Percentiles rank a stretch among this genome's conserved stretches.
Evolutionary conservation across 169 alveolate genomes (phyloP).

Genomic region (Plasmodium malariae): DNA sequence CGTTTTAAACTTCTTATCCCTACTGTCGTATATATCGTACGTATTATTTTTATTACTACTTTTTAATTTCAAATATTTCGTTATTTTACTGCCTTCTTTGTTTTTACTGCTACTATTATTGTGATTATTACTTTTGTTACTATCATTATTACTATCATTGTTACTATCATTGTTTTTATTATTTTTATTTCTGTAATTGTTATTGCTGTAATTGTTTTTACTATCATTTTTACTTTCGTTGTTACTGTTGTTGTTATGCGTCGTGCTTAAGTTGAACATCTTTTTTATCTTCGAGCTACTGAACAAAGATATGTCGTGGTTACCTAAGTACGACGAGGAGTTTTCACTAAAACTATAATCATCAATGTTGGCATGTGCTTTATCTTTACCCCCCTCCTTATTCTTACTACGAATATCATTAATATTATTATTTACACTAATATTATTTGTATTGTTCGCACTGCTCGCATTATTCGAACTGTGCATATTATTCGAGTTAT

Average conservation of each 20-base stretch:
- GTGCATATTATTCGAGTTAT: not conserved
- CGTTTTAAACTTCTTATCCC: not conserved
- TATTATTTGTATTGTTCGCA: not conserved
- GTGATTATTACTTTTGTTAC: too few species aligned
- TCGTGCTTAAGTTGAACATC: constrained; percentile 38
- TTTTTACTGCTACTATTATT: too few species aligned
- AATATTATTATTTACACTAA: not conserved
- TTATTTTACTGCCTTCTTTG: not conserved
- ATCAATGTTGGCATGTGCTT: not conserved
- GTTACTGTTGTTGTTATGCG: not conserved
- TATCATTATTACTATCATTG: too few species aligned
- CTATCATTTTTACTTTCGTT: not conserved
- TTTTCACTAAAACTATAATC: constrained; percentile 21
- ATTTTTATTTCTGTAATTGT: not conserved
- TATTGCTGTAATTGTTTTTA: not conserved
- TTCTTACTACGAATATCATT: not conserved
- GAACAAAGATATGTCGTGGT: constrained; percentile 55
- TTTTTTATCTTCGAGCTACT: constrained; percentile 49
- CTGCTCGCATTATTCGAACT: not conserved
- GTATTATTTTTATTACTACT: constrained; percentile 18
- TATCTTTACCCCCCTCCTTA: not conserved
- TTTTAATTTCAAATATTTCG: not conserved
- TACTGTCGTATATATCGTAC: not conserved
- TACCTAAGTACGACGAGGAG: constrained; percentile 58
- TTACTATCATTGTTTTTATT: too few species aligned